These are phyloP conservation scores for Brettanomyces custersianus DNA, from an alignment of 805 yeast species.

Conservation along the genomic window DNA sequence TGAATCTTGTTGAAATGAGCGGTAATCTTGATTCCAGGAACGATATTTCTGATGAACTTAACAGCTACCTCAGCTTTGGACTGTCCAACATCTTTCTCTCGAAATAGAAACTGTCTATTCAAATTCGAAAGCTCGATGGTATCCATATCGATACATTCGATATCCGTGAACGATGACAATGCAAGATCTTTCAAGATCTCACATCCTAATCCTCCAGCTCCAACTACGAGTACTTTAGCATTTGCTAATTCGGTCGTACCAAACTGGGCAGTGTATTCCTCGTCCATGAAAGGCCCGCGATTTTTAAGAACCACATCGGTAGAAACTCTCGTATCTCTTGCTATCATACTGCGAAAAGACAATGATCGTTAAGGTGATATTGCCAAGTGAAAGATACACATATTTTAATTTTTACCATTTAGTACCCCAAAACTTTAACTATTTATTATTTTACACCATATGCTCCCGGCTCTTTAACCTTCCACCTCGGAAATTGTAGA, in stretches of 20 bases:
- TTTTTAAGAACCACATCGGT: constrained; percentile 8
- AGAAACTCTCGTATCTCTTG: background rate
- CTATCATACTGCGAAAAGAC: background rate
- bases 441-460: constrained; percentile 33
- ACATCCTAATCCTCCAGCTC: constrained; percentile 83
- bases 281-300: constrained; percentile 25
- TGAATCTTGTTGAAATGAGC: constrained; percentile 63
- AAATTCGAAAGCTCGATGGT: constrained; percentile 70
- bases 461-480: constrained; percentile 42
- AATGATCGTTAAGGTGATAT: background rate
- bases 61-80: constrained; percentile 65
- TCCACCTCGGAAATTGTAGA: constrained; percentile 68
- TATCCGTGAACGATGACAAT: constrained; percentile 53
- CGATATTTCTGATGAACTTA: constrained; percentile 38
- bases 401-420: too few species aligned
- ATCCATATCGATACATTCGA: constrained; percentile 75
- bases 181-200: constrained; percentile 69
- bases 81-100: constrained; percentile 51
- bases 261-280: constrained; percentile 19
- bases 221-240: constrained; percentile 39
- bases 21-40: constrained; percentile 26
- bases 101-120: constrained; percentile 67
- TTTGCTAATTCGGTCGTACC: constrained; percentile 12
- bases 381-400: too few species aligned
- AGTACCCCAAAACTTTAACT: too few species aligned